phyloP scores from a whole-genome alignment of 257 asterid species.

The Haberlea rhodopensis region DNA sequence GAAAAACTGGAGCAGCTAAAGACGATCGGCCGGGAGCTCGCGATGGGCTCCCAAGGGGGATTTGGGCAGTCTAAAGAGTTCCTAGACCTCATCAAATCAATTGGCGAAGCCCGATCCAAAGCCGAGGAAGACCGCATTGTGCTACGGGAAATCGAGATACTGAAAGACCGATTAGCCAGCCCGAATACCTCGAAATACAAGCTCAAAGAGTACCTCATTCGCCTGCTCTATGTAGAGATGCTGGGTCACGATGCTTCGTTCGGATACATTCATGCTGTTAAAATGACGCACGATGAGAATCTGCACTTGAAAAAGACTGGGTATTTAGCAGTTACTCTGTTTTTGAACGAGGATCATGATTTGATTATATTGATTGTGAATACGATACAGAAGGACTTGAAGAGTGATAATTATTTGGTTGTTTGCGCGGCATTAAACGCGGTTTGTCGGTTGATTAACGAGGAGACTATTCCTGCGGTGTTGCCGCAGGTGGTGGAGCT shows the following conservation, averaged over 20 bases:
- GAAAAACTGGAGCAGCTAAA: constrained; percentile 84
- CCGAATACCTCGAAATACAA: constrained; percentile 86
- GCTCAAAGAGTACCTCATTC: constrained; percentile 83
- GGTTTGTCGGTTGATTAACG: constrained; percentile 90
- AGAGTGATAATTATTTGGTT: constrained; percentile 82
- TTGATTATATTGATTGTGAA: constrained; percentile 89
- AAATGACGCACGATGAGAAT: constrained; percentile 95
- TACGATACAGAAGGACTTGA: constrained; percentile 97
- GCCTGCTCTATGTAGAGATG: constrained; percentile 91
- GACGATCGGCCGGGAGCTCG: constrained; percentile 96
- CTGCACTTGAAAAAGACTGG: constrained; percentile 76
- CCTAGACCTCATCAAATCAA: constrained; percentile 86
- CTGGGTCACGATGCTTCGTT: constrained; percentile 96
- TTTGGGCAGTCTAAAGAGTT: constrained; percentile 93
- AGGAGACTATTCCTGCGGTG: constrained; percentile 98
- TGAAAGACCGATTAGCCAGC: constrained; percentile 61
- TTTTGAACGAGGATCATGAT: constrained; percentile 93
- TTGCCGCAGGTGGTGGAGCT: constrained; percentile 89
- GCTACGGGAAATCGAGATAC: constrained; percentile 76
- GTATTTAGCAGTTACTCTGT: constrained; percentile 84
- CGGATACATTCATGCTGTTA: constrained; percentile 94
- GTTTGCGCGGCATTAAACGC: constrained; percentile 89
- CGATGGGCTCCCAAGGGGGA: constrained; percentile 96
- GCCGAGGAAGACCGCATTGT: constrained; percentile 97
- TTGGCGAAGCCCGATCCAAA: constrained; percentile 96